Conservation (phyloP, 1,284 basidiomycete genomes). For the Naganishia cerealis region DNA sequence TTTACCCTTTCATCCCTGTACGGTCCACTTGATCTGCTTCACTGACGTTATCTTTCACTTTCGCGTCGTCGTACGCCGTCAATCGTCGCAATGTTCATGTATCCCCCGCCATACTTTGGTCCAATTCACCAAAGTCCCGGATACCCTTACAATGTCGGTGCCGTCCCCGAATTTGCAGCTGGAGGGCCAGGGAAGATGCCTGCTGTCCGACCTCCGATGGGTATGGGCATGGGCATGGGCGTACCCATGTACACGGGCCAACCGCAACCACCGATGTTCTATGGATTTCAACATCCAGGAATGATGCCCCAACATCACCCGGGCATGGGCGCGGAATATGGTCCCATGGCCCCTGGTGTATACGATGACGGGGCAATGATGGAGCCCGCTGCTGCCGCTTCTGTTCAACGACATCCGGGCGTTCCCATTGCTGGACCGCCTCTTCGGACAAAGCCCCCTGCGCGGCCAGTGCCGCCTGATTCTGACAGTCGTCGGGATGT, state of each 20-base stretch:
- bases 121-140: conserved; percentile 17
- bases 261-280: background rate
- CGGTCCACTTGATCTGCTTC: no score
- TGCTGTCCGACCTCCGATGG: conserved; percentile 3
- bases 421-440: background rate
- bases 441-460: background rate
- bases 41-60: background rate
- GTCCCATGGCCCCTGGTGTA: background rate
- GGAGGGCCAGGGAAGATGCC: background rate
- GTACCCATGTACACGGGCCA: conserved; percentile 6
- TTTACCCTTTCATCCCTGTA: background rate
- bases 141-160: conserved; percentile 13
- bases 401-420: background rate
- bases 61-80: background rate
- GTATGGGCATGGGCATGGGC: background rate
- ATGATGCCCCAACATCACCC: background rate
- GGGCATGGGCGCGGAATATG: background rate
- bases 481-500: conserved; percentile 16
- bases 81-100: conserved; percentile 19
- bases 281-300: conserved; percentile 10
- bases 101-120: conserved; percentile 17
- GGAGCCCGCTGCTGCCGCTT: background rate
- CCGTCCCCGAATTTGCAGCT: conserved; percentile 2
- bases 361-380: background rate
- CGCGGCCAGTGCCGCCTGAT: background rate